A percentile compares a stretch with the other conserved stretches of the same genome.
Evolutionary conservation across 345 rosid genomes (phyloP).

Genomic region (Syzygium aqueum): DNA sequence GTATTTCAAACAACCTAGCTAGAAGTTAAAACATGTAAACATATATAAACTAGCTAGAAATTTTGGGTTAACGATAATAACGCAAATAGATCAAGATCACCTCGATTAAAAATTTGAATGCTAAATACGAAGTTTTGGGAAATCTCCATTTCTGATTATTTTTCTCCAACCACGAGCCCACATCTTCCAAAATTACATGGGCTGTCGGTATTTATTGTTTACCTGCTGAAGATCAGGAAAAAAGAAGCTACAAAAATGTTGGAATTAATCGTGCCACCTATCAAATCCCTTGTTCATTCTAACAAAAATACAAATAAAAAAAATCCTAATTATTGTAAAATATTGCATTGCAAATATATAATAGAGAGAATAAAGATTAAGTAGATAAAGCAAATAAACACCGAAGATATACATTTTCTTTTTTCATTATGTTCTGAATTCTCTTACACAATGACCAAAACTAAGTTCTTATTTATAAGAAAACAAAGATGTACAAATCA

Average conservation of each 20-base stretch:
- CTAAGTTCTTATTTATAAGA: too few relatives aligned
- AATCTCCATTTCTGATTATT: background rate
- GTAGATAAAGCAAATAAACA: too few relatives aligned
- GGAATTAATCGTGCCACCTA: too few relatives aligned
- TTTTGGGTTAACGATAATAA: background rate
- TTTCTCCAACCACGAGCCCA: background rate
- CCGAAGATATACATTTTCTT: too few relatives aligned
- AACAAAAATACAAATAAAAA: background rate
- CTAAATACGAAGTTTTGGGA: background rate
- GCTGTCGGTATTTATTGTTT: accelerated
- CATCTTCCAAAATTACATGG: background rate
- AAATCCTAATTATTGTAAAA: too few relatives aligned
- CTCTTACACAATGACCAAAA: too few relatives aligned
- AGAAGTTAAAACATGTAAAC: too few relatives aligned
- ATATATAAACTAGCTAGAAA: background rate
- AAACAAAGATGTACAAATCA: too few relatives aligned
- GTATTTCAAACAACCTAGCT: too few relatives aligned
- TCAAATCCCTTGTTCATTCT: background rate
- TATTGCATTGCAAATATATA: too few relatives aligned
- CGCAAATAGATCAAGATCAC: background rate
- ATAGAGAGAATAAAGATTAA: too few relatives aligned
- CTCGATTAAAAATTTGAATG: background rate
- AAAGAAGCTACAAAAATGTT: background rate
- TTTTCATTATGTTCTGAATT: too few relatives aligned
- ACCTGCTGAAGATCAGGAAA: background rate